A percentile compares a stretch with the other conserved stretches of the same genome.
Evolutionary conservation across 148 eudicot genomes (phyloP).

Genomic region (Amaranthus hypochondriacus): DNA sequence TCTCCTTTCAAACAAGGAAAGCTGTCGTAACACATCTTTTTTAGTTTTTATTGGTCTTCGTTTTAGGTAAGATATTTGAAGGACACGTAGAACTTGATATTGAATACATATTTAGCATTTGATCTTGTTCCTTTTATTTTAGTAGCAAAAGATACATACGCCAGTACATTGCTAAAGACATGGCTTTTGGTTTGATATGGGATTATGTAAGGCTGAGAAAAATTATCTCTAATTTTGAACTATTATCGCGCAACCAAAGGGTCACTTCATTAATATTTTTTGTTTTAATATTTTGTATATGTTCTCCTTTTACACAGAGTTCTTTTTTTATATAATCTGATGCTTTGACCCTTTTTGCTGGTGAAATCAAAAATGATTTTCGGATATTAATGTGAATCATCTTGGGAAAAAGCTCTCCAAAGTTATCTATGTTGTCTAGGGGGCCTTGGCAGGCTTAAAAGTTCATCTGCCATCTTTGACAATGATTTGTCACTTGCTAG

Average conservation of each 20-base stretch:
- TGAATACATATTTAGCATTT: neutral
- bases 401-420: neutral
- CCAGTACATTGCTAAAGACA: neutral
- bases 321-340: neutral
- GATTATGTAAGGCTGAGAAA: neutral
- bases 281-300: neutral
- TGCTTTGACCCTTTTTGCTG: neutral
- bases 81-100: neutral
- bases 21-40: neutral
- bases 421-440: neutral
- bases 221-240: too few species aligned
- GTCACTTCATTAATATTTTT: neutral
- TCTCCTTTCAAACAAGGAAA: neutral
- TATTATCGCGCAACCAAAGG: neutral
- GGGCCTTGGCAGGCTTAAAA: neutral
- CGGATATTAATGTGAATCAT: neutral
- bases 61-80: neutral
- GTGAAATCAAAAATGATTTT: neutral
- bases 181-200: neutral
- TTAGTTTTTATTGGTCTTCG: neutral
- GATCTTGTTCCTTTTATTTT: neutral
- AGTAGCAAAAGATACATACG: neutral
- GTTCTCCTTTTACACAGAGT: neutral
- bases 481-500: neutral
- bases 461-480: neutral